Evolutionary conservation across 2,329 filamentous ascomycete species (phyloP).

Genomic region (Pyricularia sp.): DNA sequence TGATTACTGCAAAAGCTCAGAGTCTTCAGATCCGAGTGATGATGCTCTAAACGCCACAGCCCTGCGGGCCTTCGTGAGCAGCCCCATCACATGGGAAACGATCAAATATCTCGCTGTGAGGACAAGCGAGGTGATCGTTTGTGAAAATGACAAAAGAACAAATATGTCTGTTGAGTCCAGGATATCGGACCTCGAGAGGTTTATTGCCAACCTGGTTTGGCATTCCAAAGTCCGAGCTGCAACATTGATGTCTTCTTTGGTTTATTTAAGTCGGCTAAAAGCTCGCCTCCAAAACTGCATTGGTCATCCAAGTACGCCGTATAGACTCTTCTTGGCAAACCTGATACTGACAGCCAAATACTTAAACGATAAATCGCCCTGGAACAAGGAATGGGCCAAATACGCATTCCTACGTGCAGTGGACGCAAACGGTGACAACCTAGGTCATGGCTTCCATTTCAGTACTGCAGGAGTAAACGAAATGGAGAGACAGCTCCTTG

Average conservation of each 20-base stretch:
- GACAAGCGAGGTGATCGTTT: not conserved
- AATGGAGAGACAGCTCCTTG: conserved; percentile 98
- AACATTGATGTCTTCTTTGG: conserved; percentile 91
- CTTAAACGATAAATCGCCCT: conserved; percentile 94
- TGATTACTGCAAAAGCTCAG: not conserved
- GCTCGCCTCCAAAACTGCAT: conserved; percentile 84
- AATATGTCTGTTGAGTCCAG: not conserved
- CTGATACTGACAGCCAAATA: conserved; percentile 91
- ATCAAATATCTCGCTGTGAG: not conserved
- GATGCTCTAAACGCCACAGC: not conserved
- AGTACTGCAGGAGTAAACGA: conserved; percentile 93
- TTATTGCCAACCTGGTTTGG: conserved; percentile 85
- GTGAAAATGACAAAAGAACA: not conserved
- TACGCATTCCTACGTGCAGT: conserved; percentile 68
- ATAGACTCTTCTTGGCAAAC: conserved; percentile 90
- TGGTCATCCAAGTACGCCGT: conserved; percentile 90
- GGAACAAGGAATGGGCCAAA: conserved; percentile 99
- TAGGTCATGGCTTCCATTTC: conserved; percentile 67
- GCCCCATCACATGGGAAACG: not conserved
- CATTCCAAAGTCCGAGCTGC: conserved; percentile 95
- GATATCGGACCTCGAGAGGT: conserved; percentile 76
- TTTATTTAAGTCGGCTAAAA: conserved; percentile 82
- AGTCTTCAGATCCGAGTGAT: not conserved
- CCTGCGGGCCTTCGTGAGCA: not conserved
- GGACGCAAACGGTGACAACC: conserved; percentile 15